Percentiles rank a stretch among this genome's conserved stretches.
phyloP scores from a whole-genome alignment of 371 early-diverging fungal genomes.

The Mucor saturninus region DNA sequence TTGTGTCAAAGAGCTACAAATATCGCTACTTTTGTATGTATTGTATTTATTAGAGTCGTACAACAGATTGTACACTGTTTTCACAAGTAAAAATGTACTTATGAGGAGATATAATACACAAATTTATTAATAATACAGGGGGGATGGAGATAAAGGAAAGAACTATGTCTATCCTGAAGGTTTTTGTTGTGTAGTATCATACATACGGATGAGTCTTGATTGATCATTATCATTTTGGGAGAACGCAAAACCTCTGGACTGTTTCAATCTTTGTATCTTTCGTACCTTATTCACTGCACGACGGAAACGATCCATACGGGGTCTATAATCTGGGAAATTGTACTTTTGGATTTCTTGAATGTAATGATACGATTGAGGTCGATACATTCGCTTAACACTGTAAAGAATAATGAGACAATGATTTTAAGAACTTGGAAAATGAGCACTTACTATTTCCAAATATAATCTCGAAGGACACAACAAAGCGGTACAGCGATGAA shows the following conservation, averaged over 20 bases:
- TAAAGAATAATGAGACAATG: slow-evolving; percentile 1
- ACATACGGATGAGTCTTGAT: slow-evolving; percentile 89
- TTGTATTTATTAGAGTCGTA: too few species aligned
- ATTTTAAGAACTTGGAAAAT: background rate
- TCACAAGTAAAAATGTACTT: too few species aligned
- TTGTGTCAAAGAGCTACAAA: too few species aligned
- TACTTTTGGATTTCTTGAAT: slow-evolving; percentile 97
- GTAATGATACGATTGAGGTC: slow-evolving; percentile 86
- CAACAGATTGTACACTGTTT: too few species aligned
- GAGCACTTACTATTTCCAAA: slow-evolving; percentile 88
- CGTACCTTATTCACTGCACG: slow-evolving; percentile 97
- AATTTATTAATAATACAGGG: slow-evolving; percentile 2
- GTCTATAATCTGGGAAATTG: slow-evolving; percentile 96
- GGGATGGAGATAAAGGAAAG: background rate
- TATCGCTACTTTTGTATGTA: too few species aligned
- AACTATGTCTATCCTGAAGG: slow-evolving; percentile 66
- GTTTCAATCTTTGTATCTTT: slow-evolving; percentile 88
- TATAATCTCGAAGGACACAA: slow-evolving; percentile 83
- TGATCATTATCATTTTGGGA: slow-evolving; percentile 96
- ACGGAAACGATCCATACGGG: slow-evolving; percentile 95
- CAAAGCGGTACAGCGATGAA: slow-evolving; percentile 79
- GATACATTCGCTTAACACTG: slow-evolving; percentile 81
- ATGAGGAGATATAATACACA: slow-evolving; percentile 7
- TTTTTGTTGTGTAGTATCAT: slow-evolving; percentile 94
- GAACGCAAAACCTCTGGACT: slow-evolving; percentile 95